Conservation (phyloP, 2,329 filamentous ascomycete genomes). For the Penicillium palitans region DNA sequence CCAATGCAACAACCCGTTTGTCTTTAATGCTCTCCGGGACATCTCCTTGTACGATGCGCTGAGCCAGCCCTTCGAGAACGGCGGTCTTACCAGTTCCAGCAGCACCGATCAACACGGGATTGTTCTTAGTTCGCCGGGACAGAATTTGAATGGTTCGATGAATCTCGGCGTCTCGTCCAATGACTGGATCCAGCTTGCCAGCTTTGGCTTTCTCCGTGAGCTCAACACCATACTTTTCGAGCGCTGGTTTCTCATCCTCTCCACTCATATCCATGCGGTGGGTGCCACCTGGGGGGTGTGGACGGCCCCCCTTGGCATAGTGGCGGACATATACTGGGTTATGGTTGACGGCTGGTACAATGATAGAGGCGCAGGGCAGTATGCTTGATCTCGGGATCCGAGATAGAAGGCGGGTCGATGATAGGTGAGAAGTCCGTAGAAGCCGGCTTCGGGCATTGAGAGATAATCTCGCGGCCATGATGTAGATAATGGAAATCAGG, state of each 20-base stretch:
- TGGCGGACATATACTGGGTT: conserved; percentile 29
- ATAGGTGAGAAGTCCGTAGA: conserved; percentile 28
- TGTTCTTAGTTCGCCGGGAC: conserved; percentile 91
- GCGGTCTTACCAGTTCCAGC: conserved; percentile 94
- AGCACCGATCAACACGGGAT: conserved; percentile 88
- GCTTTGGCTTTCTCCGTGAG: conserved; percentile 80
- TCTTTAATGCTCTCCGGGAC: conserved; percentile 96
- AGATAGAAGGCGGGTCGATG: conserved; percentile 22
- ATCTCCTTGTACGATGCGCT: conserved; percentile 86
- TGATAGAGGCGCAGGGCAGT: conserved; percentile 21
- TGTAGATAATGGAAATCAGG: background rate
- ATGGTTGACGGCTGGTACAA: conserved; percentile 11
- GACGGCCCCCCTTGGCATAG: conserved; percentile 63
- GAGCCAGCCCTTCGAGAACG: conserved; percentile 83
- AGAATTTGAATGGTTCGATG: conserved; percentile 92
- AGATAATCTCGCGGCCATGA: conserved; percentile 38
- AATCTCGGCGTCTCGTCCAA: conserved; percentile 88
- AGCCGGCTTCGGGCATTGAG: conserved; percentile 31
- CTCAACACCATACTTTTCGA: conserved; percentile 90
- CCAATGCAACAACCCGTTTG: conserved; percentile 82
- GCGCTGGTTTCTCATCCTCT: conserved; percentile 74
- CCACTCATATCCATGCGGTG: conserved; percentile 88
- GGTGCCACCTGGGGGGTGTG: conserved; percentile 86
- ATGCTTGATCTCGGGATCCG: conserved; percentile 23
- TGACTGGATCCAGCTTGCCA: conserved; percentile 93